phyloP scores from a whole-genome alignment of 257 asterid genomes.

The Haberlea rhodopensis region DNA sequence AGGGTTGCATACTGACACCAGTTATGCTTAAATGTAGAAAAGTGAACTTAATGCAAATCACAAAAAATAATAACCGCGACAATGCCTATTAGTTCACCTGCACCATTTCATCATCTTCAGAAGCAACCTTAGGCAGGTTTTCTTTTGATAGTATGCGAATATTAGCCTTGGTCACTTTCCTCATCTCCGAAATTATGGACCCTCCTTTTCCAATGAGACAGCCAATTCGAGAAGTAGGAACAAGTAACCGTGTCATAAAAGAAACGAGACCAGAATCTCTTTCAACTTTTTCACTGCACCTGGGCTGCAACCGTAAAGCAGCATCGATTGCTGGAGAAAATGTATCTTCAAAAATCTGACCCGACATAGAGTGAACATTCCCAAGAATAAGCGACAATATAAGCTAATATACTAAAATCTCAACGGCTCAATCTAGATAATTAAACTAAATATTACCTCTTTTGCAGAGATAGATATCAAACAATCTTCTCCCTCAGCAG shows the following conservation, averaged over 20 bases:
- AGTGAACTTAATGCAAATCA: neutral
- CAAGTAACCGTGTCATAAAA: slow-evolving; percentile 73
- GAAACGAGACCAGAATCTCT: slow-evolving; percentile 90
- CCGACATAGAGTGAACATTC: slow-evolving; percentile 10
- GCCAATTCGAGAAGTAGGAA: slow-evolving; percentile 82
- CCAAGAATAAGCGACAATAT: slow-evolving; percentile 16
- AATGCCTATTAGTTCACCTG: slow-evolving; percentile 49
- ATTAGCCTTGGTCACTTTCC: slow-evolving; percentile 84
- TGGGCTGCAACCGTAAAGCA: slow-evolving; percentile 85
- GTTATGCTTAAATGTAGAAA: slow-evolving; percentile 7
- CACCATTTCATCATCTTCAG: slow-evolving; percentile 94
- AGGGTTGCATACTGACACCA: neutral
- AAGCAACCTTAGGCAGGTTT: slow-evolving; percentile 87
- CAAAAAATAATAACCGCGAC: slow-evolving; percentile 15
- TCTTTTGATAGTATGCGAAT: slow-evolving; percentile 87
- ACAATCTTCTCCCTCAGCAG: slow-evolving; percentile 82
- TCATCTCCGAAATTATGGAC: slow-evolving; percentile 84
- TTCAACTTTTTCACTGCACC: slow-evolving; percentile 93
- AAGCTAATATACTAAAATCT: neutral
- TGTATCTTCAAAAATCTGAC: slow-evolving; percentile 69
- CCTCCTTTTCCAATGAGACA: slow-evolving; percentile 99
- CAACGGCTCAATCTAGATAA: slow-evolving; percentile 24
- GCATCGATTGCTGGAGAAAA: slow-evolving; percentile 89
- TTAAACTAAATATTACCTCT: slow-evolving; percentile 49
- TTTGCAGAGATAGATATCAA: slow-evolving; percentile 67